These are phyloP conservation scores for Phialemoniopsis sp. DNA, from an alignment of 2,329 filamentous ascomycete genomes.

Conservation along the genomic window DNA sequence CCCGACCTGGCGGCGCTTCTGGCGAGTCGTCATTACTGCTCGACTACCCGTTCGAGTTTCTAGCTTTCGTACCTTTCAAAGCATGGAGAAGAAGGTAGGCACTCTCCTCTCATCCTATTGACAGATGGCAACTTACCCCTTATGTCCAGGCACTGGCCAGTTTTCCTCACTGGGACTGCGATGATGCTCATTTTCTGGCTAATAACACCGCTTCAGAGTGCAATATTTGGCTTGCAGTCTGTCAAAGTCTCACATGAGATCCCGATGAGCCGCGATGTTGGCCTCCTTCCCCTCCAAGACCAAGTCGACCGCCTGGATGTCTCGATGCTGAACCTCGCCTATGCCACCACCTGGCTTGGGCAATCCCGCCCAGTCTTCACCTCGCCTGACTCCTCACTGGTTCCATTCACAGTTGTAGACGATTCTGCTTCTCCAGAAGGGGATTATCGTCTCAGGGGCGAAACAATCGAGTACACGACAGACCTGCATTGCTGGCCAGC, in stretches of 20 bases:
- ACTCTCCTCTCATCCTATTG: slow-evolving; percentile 20
- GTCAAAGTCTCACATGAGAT: slow-evolving; percentile 15
- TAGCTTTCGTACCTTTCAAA: slow-evolving; percentile 22
- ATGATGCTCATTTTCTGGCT: slow-evolving; percentile 51
- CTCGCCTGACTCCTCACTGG: slow-evolving; percentile 30
- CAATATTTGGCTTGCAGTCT: slow-evolving; percentile 40
- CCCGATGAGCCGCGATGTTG: slow-evolving; percentile 4
- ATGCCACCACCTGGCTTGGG: slow-evolving; percentile 39
- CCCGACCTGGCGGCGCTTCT: slow-evolving; percentile 33
- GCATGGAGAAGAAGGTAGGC: slow-evolving; percentile 29
- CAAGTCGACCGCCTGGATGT: slow-evolving; percentile 21
- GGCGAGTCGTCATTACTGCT: slow-evolving; percentile 44
- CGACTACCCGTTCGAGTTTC: slow-evolving; percentile 43
- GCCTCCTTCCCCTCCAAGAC: slow-evolving; percentile 11
- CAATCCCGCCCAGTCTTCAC: slow-evolving; percentile 40
- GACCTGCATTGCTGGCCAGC: slow-evolving; percentile 32
- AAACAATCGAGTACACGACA: slow-evolving; percentile 25
- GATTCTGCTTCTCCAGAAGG: not conserved
- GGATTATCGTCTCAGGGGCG: slow-evolving; percentile 18
- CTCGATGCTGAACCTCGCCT: slow-evolving; percentile 36
- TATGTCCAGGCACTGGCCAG: slow-evolving; percentile 43
- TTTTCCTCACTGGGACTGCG: slow-evolving; percentile 40
- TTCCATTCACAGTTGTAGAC: slow-evolving; percentile 31
- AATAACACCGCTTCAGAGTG: slow-evolving; percentile 49
- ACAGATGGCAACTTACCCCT: not conserved